A percentile compares a stretch with the other conserved stretches of the same genome.
Evolutionary conservation across 177 flowering plant species (phyloP).

Genomic region (Tripterygium wilfordii): DNA sequence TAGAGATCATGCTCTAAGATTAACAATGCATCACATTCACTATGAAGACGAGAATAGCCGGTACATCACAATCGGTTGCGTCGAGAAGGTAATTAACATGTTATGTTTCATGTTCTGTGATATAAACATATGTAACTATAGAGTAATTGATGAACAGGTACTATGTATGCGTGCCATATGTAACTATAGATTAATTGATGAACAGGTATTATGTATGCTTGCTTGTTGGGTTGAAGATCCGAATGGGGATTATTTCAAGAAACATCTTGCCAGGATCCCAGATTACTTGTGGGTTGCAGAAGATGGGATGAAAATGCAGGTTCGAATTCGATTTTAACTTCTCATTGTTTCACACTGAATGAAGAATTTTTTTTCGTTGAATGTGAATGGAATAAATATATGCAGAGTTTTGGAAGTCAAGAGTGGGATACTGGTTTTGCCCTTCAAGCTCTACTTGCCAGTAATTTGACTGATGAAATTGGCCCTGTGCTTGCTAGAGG

Average conservation of each 20-base stretch:
- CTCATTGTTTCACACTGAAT: no score
- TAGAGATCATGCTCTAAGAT: slow-evolving; percentile 27
- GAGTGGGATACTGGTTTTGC: slow-evolving; percentile 34
- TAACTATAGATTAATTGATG: no score
- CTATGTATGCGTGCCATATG: slow-evolving; percentile 47
- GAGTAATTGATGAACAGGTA: slow-evolving; percentile 19
- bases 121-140: no score
- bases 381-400: no score
- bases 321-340: not conserved
- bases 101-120: not conserved
- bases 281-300: slow-evolving; percentile 39
- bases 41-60: slow-evolving; percentile 52
- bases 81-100: slow-evolving; percentile 26
- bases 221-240: slow-evolving; percentile 63
- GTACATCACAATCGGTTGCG: slow-evolving; percentile 45
- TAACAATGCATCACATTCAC: slow-evolving; percentile 36
- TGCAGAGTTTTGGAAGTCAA: slow-evolving; percentile 40
- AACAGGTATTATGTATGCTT: slow-evolving; percentile 36
- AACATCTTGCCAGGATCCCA: slow-evolving; percentile 35
- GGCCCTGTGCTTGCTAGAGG: slow-evolving; percentile 25
- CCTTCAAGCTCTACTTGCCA: slow-evolving; percentile 33
- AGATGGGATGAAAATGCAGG: slow-evolving; percentile 57
- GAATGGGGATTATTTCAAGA: slow-evolving; percentile 25
- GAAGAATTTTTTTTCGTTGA: no score
- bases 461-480: slow-evolving; percentile 27